phyloP scores from a whole-genome alignment of 768 basidiomycete genomes.

The Symmetrospora coprosmae region DNA sequence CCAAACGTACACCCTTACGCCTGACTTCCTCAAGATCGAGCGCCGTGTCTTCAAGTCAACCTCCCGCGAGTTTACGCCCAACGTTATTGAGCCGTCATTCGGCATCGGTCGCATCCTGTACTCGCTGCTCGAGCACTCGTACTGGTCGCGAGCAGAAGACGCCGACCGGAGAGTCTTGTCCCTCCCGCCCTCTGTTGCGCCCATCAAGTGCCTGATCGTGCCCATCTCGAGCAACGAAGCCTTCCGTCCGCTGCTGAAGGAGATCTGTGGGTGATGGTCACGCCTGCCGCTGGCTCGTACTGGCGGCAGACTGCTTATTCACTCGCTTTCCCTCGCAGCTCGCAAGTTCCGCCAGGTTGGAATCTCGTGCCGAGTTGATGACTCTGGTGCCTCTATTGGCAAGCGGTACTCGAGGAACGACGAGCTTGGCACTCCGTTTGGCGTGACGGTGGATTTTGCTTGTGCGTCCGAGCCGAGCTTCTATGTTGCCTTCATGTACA shows the following conservation, averaged over 20 bases:
- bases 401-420: constrained; percentile 96
- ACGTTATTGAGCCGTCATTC: constrained; percentile 97
- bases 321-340: constrained; percentile 43
- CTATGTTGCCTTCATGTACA: too few species aligned
- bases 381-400: constrained; percentile 86
- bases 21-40: constrained; percentile 62
- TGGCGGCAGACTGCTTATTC: too few species aligned
- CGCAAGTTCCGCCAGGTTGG: constrained; percentile 73
- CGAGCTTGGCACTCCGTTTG: constrained; percentile 94
- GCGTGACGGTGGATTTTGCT: constrained; percentile 90
- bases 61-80: constrained; percentile 92
- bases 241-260: constrained; percentile 65
- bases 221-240: constrained; percentile 74
- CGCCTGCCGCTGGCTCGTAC: neutral
- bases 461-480: constrained; percentile 46
- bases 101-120: constrained; percentile 93
- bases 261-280: constrained; percentile 69
- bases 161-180: constrained; percentile 81
- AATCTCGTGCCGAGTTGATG: constrained; percentile 84
- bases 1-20: constrained; percentile 54
- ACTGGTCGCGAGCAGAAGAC: constrained; percentile 87
- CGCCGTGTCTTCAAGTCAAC: constrained; percentile 68
- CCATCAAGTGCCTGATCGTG: constrained; percentile 92
- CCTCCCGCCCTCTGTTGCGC: constrained; percentile 73
- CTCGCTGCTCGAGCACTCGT: constrained; percentile 82